These are phyloP conservation scores for Raddia distichophylla DNA, from an alignment of 176 grass and related monocot genomes.

Conservation along the genomic window DNA sequence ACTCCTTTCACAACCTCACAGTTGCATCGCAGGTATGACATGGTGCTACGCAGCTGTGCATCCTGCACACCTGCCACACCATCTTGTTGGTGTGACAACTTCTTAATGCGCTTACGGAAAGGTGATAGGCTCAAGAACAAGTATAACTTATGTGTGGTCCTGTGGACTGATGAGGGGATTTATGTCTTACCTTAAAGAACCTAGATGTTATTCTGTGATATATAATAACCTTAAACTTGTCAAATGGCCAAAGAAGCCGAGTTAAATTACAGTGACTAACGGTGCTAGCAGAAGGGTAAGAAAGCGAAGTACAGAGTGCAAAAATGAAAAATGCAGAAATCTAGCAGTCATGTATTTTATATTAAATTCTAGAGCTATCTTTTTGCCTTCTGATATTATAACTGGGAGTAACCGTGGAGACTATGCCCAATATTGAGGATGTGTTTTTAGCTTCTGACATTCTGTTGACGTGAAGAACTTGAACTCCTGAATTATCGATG, in stretches of 20 bases:
- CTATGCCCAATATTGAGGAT: neutral
- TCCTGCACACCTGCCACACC: neutral
- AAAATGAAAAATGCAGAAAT: slow-evolving; percentile 7
- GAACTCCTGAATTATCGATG: neutral
- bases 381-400: neutral
- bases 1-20: neutral
- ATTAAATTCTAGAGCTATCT: neutral
- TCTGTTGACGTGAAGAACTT: neutral
- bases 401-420: neutral
- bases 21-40: neutral
- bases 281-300: neutral
- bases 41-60: neutral
- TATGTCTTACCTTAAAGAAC: slow-evolving; percentile 6
- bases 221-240: neutral
- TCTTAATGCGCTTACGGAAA: neutral
- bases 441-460: neutral
- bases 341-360: neutral
- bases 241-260: neutral
- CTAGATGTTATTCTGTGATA: neutral
- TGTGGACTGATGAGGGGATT: neutral
- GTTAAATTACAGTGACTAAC: slow-evolving; percentile 11
- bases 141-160: neutral
- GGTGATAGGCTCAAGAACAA: neutral
- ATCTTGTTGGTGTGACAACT: neutral
- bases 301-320: neutral